Evolutionary conservation across 2,329 filamentous ascomycete genomes (phyloP).

Genomic region (Aspergillus awamori): DNA sequence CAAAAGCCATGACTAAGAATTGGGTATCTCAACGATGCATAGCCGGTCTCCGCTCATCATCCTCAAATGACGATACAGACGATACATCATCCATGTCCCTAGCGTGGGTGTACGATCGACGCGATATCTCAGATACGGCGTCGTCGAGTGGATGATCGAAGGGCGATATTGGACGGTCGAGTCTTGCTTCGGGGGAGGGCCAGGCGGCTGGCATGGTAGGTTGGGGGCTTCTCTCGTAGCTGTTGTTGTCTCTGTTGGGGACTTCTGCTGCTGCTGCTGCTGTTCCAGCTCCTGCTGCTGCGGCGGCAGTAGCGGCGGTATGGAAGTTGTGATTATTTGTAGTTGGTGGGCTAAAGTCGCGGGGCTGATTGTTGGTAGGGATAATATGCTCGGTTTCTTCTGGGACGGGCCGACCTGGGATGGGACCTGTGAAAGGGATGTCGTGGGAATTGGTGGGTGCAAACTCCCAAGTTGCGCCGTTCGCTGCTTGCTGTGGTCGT

Average conservation of each 20-base stretch:
- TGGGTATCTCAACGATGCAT: neutral
- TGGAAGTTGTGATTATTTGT: neutral
- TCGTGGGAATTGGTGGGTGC: neutral
- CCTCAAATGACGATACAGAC: constrained; percentile 36
- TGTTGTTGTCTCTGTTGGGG: neutral
- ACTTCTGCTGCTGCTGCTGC: neutral
- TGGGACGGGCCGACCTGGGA: neutral
- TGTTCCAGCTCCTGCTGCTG: neutral
- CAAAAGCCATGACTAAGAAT: neutral
- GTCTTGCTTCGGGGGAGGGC: constrained; percentile 10
- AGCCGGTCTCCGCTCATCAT: constrained; percentile 17
- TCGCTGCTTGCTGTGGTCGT: neutral
- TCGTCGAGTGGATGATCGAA: constrained; percentile 30
- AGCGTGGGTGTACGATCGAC: constrained; percentile 9
- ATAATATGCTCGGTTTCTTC: neutral
- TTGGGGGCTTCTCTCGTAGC: neutral
- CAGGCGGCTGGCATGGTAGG: constrained; percentile 6
- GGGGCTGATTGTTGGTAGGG: neutral
- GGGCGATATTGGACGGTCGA: constrained; percentile 23
- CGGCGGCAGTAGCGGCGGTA: neutral
- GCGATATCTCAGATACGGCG: constrained; percentile 32
- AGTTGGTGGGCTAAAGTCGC: neutral
- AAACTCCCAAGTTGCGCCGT: neutral
- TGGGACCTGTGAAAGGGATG: constrained; percentile 11
- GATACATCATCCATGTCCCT: constrained; percentile 34